Evolutionary conservation across 1,284 basidiomycete genomes (phyloP).

Genomic region (Ceratobasidium sp.): DNA sequence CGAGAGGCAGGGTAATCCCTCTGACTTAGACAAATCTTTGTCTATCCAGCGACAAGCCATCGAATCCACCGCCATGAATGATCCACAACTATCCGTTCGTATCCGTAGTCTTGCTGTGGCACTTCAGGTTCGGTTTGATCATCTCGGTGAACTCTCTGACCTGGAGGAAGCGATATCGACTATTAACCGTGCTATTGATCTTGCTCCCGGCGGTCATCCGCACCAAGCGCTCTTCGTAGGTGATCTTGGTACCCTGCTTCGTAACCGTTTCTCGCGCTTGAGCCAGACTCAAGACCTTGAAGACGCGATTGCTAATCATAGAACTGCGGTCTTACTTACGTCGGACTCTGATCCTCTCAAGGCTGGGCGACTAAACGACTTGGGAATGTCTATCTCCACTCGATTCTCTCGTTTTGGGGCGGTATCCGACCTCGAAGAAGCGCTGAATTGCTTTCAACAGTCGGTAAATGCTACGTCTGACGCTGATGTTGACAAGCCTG

Average conservation of each 20-base stretch:
- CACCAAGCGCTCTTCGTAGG: background rate
- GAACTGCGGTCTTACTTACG: background rate
- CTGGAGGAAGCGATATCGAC: slow-evolving; percentile 9
- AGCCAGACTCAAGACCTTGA: background rate
- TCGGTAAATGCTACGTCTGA: background rate
- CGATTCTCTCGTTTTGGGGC: background rate
- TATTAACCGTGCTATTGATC: background rate
- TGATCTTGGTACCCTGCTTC: background rate
- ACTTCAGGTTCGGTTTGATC: background rate
- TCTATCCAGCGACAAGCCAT: background rate
- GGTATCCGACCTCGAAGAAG: background rate
- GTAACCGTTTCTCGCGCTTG: background rate
- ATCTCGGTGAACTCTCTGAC: background rate
- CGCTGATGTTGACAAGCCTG: background rate
- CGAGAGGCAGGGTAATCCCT: background rate
- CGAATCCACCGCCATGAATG: background rate
- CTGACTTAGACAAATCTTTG: slow-evolving; percentile 24
- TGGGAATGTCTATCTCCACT: background rate
- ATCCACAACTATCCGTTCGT: background rate
- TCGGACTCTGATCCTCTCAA: background rate
- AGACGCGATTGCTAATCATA: slow-evolving; percentile 9
- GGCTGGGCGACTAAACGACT: background rate
- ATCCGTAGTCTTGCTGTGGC: slow-evolving; percentile 6
- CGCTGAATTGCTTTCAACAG: background rate
- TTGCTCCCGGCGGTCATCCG: slow-evolving; percentile 1